Percentiles rank a stretch among this genome's conserved stretches.
Conservation (phyloP, 495 filamentous ascomycete species). For the Parachaetomium inaequale region DNA sequence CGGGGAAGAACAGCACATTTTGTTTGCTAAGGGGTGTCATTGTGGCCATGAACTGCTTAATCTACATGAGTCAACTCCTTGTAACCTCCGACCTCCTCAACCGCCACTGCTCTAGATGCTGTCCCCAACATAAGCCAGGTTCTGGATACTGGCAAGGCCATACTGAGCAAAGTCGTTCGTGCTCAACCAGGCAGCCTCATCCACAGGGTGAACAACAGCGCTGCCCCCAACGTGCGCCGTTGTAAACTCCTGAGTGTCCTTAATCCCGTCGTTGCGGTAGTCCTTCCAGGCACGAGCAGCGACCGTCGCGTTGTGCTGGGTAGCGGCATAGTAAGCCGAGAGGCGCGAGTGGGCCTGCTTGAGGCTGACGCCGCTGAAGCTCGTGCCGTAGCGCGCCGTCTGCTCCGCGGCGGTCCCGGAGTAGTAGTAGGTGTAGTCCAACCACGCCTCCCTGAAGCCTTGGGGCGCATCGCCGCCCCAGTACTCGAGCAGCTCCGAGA, state of each 20-base stretch:
- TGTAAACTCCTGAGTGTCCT: neutral
- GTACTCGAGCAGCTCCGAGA: conserved; percentile 6
- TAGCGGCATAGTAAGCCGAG: neutral
- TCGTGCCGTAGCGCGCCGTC: neutral
- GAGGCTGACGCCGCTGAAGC: neutral
- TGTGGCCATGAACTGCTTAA: too few relatives aligned
- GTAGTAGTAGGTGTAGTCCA: conserved; percentile 9
- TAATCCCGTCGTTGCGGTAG: neutral
- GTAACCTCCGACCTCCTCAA: too few relatives aligned
- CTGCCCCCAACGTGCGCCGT: neutral
- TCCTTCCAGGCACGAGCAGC: neutral
- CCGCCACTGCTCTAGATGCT: neutral
- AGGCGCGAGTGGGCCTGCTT: conserved; percentile 6
- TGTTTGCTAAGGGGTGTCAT: too few relatives aligned
- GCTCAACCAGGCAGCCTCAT: neutral
- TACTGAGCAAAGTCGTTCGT: conserved; percentile 5
- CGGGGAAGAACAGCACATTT: neutral
- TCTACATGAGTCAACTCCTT: too few relatives aligned
- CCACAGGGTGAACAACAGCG: neutral
- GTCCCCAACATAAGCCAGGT: neutral
- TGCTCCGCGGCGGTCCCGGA: neutral
- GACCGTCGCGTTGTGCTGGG: neutral
- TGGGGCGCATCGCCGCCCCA: neutral
- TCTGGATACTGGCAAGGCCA: neutral
- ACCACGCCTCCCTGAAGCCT: neutral